Conservation (phyloP, 2,329 filamentous ascomycete species). For the Cadophora sp. region DNA sequence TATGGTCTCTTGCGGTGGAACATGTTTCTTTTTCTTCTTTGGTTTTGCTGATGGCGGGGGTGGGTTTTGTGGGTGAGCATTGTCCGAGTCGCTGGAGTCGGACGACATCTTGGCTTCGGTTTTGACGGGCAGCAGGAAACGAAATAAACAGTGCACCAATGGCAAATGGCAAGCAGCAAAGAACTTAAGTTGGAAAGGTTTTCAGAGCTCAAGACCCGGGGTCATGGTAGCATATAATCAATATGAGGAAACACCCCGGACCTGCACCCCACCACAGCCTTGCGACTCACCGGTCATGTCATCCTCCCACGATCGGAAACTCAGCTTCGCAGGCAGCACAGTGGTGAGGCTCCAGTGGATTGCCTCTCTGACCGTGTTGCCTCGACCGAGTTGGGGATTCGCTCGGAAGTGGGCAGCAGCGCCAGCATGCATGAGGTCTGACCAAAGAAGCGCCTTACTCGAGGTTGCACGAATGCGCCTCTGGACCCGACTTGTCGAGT, state of each 20-base stretch:
- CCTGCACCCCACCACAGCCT: conserved; percentile 25
- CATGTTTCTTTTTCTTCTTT: conserved; percentile 63
- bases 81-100: conserved; percentile 37
- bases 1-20: conserved; percentile 69
- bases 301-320: neutral
- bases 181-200: neutral
- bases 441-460: conserved; percentile 16
- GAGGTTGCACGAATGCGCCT: conserved; percentile 17
- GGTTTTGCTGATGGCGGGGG: conserved; percentile 49
- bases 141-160: neutral
- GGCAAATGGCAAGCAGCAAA: neutral
- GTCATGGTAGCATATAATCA: neutral
- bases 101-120: conserved; percentile 18
- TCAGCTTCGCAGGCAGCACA: conserved; percentile 14
- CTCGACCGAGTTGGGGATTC: conserved; percentile 22
- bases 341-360: conserved; percentile 19
- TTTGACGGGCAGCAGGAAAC: neutral
- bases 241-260: neutral
- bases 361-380: conserved; percentile 20
- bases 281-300: conserved; percentile 23
- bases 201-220: neutral
- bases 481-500: neutral
- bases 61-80: conserved; percentile 26
- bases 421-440: conserved; percentile 3
- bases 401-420: conserved; percentile 4